Evolutionary conservation across 306 rosid genomes (phyloP).

Genomic region (Cicer yamashitae): DNA sequence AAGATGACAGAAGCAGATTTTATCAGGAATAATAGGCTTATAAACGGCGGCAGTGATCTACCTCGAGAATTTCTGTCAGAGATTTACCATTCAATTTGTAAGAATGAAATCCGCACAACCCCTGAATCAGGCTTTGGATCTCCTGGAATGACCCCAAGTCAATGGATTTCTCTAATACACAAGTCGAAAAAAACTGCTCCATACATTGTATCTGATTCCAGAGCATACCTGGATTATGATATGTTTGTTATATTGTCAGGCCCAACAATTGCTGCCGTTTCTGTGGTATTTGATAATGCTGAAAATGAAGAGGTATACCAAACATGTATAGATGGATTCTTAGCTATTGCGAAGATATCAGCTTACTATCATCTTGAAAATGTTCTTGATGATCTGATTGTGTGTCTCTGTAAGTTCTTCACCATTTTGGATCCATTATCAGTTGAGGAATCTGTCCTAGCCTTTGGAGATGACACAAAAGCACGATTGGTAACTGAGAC

Average conservation of each 20-base stretch:
- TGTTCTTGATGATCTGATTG: slow-evolving; percentile 96
- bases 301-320: slow-evolving; percentile 96
- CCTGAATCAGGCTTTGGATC: slow-evolving; percentile 92
- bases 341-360: slow-evolving; percentile 93
- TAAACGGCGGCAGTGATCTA: slow-evolving; percentile 91
- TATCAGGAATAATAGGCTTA: slow-evolving; percentile 86
- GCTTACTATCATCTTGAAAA: slow-evolving; percentile 99
- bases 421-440: slow-evolving; percentile 88
- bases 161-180: slow-evolving; percentile 93
- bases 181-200: slow-evolving; percentile 86
- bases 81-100: slow-evolving; percentile 87
- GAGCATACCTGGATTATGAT: slow-evolving; percentile 85
- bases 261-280: slow-evolving; percentile 97
- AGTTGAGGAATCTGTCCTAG: slow-evolving; percentile 87
- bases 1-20: slow-evolving; percentile 99
- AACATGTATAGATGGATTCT: slow-evolving; percentile 94
- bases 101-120: slow-evolving; percentile 93
- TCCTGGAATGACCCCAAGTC: slow-evolving; percentile 95
- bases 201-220: slow-evolving; percentile 84
- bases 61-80: slow-evolving; percentile 89
- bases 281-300: slow-evolving; percentile 97
- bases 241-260: slow-evolving; percentile 98
- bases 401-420: slow-evolving; percentile 94
- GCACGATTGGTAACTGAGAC: slow-evolving; percentile 96
- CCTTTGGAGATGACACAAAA: slow-evolving; percentile 93